Conservation (phyloP, 495 filamentous ascomycete species). For the Xylaria flabelliformis region DNA sequence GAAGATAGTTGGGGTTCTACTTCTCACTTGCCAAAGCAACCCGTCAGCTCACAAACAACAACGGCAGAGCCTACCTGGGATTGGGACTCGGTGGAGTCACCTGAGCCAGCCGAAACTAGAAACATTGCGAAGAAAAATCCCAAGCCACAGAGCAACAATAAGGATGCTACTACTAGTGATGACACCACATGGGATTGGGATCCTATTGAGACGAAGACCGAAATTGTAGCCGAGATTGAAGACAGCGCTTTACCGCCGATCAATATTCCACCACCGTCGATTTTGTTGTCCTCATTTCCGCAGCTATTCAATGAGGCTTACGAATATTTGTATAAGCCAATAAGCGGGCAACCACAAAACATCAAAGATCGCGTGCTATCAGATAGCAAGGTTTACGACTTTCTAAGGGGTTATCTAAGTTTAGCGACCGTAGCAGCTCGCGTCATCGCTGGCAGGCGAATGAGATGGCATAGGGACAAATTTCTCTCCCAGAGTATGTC, state of each 20-base stretch:
- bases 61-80: slow-evolving; percentile 43
- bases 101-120: slow-evolving; percentile 20
- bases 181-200: slow-evolving; percentile 41
- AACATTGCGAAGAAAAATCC: neutral
- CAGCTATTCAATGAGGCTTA: slow-evolving; percentile 64
- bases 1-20: slow-evolving; percentile 66
- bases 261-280: slow-evolving; percentile 87
- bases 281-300: slow-evolving; percentile 79
- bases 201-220: slow-evolving; percentile 31
- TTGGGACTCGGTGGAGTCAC: slow-evolving; percentile 47
- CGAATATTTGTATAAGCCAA: slow-evolving; percentile 59
- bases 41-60: slow-evolving; percentile 30
- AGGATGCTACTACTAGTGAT: slow-evolving; percentile 14
- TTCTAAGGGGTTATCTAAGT: slow-evolving; percentile 59
- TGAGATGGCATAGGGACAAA: slow-evolving; percentile 88
- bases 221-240: slow-evolving; percentile 28
- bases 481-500: slow-evolving; percentile 87
- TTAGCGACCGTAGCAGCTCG: slow-evolving; percentile 73
- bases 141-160: neutral
- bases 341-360: slow-evolving; percentile 58
- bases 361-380: slow-evolving; percentile 63
- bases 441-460: slow-evolving; percentile 82
- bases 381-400: slow-evolving; percentile 59
- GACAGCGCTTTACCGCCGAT: slow-evolving; percentile 67
- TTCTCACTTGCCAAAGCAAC: slow-evolving; percentile 50